These are phyloP conservation scores for Daldinia eschscholtzii DNA, from an alignment of 2,329 filamentous ascomycete species.

Conservation along the genomic window DNA sequence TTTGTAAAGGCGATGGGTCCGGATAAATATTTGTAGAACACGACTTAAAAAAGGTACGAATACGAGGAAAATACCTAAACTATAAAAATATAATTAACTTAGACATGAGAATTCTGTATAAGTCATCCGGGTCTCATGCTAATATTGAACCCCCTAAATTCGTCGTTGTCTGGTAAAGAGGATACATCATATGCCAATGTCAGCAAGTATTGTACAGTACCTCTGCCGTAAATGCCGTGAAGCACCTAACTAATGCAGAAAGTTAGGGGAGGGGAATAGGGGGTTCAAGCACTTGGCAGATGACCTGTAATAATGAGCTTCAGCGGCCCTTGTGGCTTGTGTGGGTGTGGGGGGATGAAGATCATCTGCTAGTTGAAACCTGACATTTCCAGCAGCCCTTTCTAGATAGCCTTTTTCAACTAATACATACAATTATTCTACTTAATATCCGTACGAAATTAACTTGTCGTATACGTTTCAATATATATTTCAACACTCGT, in stretches of 20 bases:
- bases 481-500: neutral
- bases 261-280: conserved; percentile 7
- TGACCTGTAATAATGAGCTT: conserved; percentile 28
- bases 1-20: neutral
- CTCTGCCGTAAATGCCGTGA: neutral
- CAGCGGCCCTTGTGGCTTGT: conserved; percentile 34
- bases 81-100: neutral
- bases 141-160: neutral
- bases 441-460: neutral
- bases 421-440: neutral
- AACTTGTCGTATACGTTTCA: neutral
- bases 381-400: conserved; percentile 11
- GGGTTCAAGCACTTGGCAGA: conserved; percentile 28
- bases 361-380: conserved; percentile 33
- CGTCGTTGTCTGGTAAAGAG: neutral
- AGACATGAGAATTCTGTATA: neutral
- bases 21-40: neutral
- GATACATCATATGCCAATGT: neutral
- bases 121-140: neutral
- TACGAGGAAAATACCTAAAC: neutral
- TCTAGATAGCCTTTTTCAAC: conserved; percentile 9
- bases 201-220: neutral
- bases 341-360: conserved; percentile 33
- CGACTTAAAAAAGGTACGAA: neutral
- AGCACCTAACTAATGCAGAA: conserved; percentile 4